Percentiles rank a stretch among this genome's conserved stretches.
These are phyloP conservation scores for Penium margaritaceum DNA, from an alignment of 139 green algal species.

Conservation along the genomic window DNA sequence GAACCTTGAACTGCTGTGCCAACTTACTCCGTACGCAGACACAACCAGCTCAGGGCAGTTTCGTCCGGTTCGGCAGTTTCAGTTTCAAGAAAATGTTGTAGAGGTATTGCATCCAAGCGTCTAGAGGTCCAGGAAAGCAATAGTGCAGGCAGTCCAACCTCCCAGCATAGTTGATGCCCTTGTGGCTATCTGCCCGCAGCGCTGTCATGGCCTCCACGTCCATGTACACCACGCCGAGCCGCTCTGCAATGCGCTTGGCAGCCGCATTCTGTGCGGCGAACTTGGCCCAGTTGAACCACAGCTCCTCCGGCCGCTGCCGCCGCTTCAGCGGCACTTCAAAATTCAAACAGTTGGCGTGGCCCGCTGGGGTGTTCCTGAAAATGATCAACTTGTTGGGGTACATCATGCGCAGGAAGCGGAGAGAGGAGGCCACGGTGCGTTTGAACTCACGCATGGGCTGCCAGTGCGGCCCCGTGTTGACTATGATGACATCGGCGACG, in stretches of 20 bases:
- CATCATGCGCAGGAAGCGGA: not conserved
- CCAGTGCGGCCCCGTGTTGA: too few species aligned
- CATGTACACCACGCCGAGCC: slow-evolving; percentile 9
- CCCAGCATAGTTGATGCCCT: not conserved
- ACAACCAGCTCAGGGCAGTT: too few species aligned
- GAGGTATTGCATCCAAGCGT: slow-evolving; percentile 24
- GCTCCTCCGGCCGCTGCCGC: not conserved
- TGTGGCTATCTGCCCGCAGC: slow-evolving; percentile 4
- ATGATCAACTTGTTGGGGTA: not conserved
- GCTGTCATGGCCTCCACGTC: slow-evolving; percentile 14
- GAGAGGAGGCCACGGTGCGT: too few species aligned
- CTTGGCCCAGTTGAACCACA: slow-evolving; percentile 22
- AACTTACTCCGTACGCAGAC: too few species aligned
- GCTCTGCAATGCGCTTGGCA: slow-evolving; percentile 8
- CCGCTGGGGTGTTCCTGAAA: slow-evolving; percentile 4
- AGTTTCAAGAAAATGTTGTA: slow-evolving; percentile 18
- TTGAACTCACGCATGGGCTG: too few species aligned
- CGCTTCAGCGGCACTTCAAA: not conserved
- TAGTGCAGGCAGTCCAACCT: slow-evolving; percentile 27
- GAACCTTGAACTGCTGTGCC: too few species aligned
- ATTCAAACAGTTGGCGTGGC: slow-evolving; percentile 11
- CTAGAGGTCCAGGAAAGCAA: slow-evolving; percentile 16
- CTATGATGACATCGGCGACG: too few species aligned
- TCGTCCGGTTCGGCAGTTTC: too few species aligned
- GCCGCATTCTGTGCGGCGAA: slow-evolving; percentile 18